A percentile compares a stretch with the other conserved stretches of the same genome.
These are phyloP conservation scores for Lentinus tigrinus DNA, from an alignment of 768 basidiomycete species.

Conservation along the genomic window DNA sequence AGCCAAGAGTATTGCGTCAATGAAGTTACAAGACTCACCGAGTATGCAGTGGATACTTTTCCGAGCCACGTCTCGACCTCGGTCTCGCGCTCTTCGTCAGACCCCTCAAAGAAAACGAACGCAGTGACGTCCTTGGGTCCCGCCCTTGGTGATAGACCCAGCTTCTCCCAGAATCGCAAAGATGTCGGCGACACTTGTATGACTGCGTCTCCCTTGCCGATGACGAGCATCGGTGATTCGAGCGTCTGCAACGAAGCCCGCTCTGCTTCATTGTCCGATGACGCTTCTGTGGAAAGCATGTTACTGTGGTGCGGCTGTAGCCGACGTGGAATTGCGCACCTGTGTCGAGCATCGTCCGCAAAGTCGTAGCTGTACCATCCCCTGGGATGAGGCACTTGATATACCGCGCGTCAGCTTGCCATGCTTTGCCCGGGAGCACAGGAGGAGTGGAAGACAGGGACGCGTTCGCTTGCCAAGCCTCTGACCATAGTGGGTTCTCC, in stretches of 20 bases:
- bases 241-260: conserved; percentile 31
- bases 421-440: conserved; percentile 38
- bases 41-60: conserved; percentile 51
- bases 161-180: conserved; percentile 82
- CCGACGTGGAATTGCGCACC: neutral
- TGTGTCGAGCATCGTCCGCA: conserved; percentile 43
- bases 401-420: conserved; percentile 56
- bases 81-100: conserved; percentile 43
- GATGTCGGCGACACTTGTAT: conserved; percentile 72
- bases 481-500: conserved; percentile 69
- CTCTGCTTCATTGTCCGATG: neutral
- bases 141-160: conserved; percentile 67
- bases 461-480: conserved; percentile 54
- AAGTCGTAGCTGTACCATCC: conserved; percentile 40
- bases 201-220: conserved; percentile 66
- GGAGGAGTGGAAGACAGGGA: conserved; percentile 20
- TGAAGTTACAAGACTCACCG: conserved; percentile 41
- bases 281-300: neutral
- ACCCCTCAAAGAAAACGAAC: conserved; percentile 69
- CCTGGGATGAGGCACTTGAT: conserved; percentile 45
- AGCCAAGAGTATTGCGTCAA: conserved; percentile 9
- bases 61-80: conserved; percentile 62
- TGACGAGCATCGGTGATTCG: conserved; percentile 57
- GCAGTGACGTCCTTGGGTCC: conserved; percentile 71
- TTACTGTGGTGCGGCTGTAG: neutral